A percentile compares a stretch with the other conserved stretches of the same genome.
These are phyloP conservation scores for Emmonsiellopsis sp. DNA, from an alignment of 2,329 filamentous ascomycete species.

Conservation along the genomic window DNA sequence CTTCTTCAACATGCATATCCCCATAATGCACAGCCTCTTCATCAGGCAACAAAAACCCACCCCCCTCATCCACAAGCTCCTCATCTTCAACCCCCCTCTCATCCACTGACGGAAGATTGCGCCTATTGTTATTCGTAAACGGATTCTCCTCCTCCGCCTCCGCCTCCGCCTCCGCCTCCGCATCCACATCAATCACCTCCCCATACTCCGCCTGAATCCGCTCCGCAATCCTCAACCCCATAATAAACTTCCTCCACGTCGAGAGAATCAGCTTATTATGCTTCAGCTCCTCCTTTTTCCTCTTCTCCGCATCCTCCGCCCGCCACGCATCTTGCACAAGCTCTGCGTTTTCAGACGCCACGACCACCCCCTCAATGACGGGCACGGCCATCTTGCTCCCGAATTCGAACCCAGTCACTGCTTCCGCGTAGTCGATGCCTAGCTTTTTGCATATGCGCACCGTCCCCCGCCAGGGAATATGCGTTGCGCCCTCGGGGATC, in stretches of 20 bases:
- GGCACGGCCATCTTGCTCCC: constrained; percentile 90
- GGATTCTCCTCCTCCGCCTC: constrained; percentile 25
- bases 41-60: constrained; percentile 23
- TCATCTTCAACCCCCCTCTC: constrained; percentile 5
- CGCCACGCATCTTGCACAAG: constrained; percentile 69
- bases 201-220: constrained; percentile 71
- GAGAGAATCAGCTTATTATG: constrained; percentile 62
- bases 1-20: background rate
- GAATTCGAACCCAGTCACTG: constrained; percentile 94
- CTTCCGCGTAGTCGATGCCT: constrained; percentile 82
- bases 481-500: constrained; percentile 75
- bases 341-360: constrained; percentile 70
- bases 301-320: constrained; percentile 65
- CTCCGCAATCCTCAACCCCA: constrained; percentile 74
- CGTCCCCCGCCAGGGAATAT: constrained; percentile 70
- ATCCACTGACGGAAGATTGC: constrained; percentile 3
- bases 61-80: constrained; percentile 14
- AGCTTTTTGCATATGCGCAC: constrained; percentile 75
- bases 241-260: constrained; percentile 78
- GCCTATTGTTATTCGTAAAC: constrained; percentile 18
- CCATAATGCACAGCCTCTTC: constrained; percentile 5
- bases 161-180: too few species aligned
- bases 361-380: constrained; percentile 79
- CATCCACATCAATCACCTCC: constrained; percentile 28
- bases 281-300: constrained; percentile 75